Evolutionary conservation across 306 rosid genomes (phyloP).

Genomic region (Quercus engelmannii): DNA sequence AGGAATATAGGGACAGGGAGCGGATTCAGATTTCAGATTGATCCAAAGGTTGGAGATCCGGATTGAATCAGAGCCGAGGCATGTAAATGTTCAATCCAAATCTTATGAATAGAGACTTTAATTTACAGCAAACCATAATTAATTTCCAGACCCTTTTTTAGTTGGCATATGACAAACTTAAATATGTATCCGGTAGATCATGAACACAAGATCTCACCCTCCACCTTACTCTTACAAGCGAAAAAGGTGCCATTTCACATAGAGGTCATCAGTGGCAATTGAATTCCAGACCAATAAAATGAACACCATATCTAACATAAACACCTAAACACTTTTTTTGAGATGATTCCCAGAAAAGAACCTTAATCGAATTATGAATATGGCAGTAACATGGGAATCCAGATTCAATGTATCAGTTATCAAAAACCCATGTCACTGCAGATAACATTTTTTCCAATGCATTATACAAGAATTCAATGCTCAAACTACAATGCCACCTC

Average conservation of each 20-base stretch:
- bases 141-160: not conserved
- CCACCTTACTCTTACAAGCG: too few species aligned
- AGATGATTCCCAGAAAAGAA: too few species aligned
- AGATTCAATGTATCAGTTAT: not conserved
- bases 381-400: not conserved
- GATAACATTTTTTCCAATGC: not conserved
- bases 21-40: not conserved
- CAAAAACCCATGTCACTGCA: not conserved
- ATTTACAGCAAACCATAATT: not conserved
- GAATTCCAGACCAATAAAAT: too few species aligned
- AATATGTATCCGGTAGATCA: too few species aligned
- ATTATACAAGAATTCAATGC: not conserved
- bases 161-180: too few species aligned
- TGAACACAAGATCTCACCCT: too few species aligned
- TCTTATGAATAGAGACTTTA: not conserved
- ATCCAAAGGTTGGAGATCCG: not conserved
- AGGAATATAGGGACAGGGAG: too few species aligned
- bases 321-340: too few species aligned
- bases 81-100: not conserved
- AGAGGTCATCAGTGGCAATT: too few species aligned
- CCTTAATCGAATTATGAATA: not conserved
- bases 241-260: too few species aligned
- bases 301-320: too few species aligned
- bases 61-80: not conserved
- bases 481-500: not conserved